Conservation (phyloP, 176 grass and related monocot genomes). For the Oryza australiensis region DNA sequence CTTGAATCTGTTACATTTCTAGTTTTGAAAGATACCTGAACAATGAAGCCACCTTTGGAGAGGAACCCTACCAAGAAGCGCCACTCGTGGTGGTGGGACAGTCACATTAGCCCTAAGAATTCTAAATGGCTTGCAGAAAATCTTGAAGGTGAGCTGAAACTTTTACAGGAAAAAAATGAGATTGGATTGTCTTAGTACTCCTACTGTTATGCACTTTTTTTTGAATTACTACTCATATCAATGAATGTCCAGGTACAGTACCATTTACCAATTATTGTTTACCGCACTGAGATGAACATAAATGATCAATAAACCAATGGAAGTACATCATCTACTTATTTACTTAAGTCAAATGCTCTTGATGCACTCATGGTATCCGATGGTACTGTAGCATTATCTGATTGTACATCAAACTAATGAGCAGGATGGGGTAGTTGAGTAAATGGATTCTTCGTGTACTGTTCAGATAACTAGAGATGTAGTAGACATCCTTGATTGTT, state of each 20-base stretch:
- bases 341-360: not conserved
- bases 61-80: slow-evolving; percentile 59
- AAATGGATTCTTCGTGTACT: slow-evolving; percentile 4
- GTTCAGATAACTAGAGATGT: not conserved
- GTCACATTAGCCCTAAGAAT: slow-evolving; percentile 76
- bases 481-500: slow-evolving; percentile 9
- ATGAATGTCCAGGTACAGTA: slow-evolving; percentile 8
- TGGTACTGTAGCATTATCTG: not conserved
- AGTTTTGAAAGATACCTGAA: slow-evolving; percentile 17
- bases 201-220: not conserved
- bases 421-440: slow-evolving; percentile 4
- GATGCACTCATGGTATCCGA: not conserved
- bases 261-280: not conserved
- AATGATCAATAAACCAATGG: slow-evolving; percentile 29
- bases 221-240: not conserved
- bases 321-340: slow-evolving; percentile 1
- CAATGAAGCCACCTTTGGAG: slow-evolving; percentile 59
- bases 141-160: slow-evolving; percentile 55
- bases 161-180: not conserved
- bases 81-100: slow-evolving; percentile 85
- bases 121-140: slow-evolving; percentile 86
- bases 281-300: slow-evolving; percentile 1
- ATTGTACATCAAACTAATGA: slow-evolving; percentile 6
- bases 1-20: not conserved
- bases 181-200: not conserved